Conservation (phyloP, 1,139 yeast genomes). For the Yamadazyma mexicana region DNA sequence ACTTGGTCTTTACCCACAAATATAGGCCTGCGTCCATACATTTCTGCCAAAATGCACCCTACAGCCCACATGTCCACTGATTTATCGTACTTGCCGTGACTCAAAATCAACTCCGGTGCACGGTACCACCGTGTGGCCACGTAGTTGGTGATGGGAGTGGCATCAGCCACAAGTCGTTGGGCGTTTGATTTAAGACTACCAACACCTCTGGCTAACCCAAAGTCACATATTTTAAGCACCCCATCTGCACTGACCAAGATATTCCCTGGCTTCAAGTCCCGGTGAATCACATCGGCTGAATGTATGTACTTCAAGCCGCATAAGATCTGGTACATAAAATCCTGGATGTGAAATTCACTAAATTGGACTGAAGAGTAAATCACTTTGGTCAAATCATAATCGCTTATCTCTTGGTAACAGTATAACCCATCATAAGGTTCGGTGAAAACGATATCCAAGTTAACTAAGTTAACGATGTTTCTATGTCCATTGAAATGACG, state of each 20-base stretch:
- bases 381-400: conserved; percentile 75
- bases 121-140: conserved; percentile 97
- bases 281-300: conserved; percentile 80
- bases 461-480: conserved; percentile 57
- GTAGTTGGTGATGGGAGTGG: conserved; percentile 66
- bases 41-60: conserved; percentile 77
- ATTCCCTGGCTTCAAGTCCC: conserved; percentile 86
- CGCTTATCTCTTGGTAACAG: conserved; percentile 77
- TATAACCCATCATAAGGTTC: conserved; percentile 82
- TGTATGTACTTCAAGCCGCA: conserved; percentile 84
- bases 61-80: conserved; percentile 80
- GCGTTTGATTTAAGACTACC: conserved; percentile 16
- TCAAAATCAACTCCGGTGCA: conserved; percentile 85
- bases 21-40: conserved; percentile 71
- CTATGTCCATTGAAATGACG: conserved; percentile 78
- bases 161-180: conserved; percentile 21
- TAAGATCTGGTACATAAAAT: conserved; percentile 72
- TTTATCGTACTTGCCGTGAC: conserved; percentile 53
- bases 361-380: conserved; percentile 75
- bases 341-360: conserved; percentile 80
- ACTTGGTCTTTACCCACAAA: conserved; percentile 68
- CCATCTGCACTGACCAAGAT: conserved; percentile 75
- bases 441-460: conserved; percentile 64
- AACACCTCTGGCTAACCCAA: conserved; percentile 84
- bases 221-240: conserved; percentile 75